Base-by-base conservation (phyloP, 306 rosid genomes). In the Trifolium repens region DNA sequence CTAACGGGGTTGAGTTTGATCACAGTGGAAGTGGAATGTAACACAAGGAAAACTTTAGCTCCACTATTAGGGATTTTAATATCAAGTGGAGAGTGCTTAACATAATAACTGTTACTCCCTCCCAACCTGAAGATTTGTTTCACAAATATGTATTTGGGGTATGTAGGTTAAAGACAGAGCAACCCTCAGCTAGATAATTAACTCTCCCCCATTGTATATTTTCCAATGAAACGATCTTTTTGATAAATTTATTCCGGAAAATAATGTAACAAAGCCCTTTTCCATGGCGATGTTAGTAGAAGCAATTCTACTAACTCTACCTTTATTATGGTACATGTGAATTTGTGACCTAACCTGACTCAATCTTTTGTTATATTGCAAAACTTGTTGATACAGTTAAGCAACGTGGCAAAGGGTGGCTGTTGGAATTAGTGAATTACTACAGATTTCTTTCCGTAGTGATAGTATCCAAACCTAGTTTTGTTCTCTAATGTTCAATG, bases 161-260 rank as follows among this genome's bases (percentile, higher is more conserved):
- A 9, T 65, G 5, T 13, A 2, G 6, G 22, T 65, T 65, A 65
- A 40, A 39, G 70, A 39, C 16, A 10, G 16, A 63, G 49, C 16
- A 37, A 39, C 46, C 15, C 22, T 32, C 39, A 5, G 24, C 63
- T 65, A n/a, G 68, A 66, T 63, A 43, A 49, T 17, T 53, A 58
- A 52, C 62, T 37, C 27, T 30, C 16, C 27, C 27, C 17, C 35
- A 44, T 26, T 40, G 53, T 63, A 37, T 50, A 16, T 43, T 77
- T 59, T 13, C 17, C 39, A 0, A 5, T 26, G 2, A 0, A 59
- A 8, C 27, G 5, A 26, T 59, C 69, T 54, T 80, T 60, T 82
- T 62, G 74, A 69, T 74, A 61, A 73, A 43, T 61, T 53, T 74
- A 37, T 69, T 68, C 66, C 35, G 19, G 77, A 54, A 73, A 73